Conservation (phyloP, 2,329 filamentous ascomycete species). For the Botrytis deweyae region DNA sequence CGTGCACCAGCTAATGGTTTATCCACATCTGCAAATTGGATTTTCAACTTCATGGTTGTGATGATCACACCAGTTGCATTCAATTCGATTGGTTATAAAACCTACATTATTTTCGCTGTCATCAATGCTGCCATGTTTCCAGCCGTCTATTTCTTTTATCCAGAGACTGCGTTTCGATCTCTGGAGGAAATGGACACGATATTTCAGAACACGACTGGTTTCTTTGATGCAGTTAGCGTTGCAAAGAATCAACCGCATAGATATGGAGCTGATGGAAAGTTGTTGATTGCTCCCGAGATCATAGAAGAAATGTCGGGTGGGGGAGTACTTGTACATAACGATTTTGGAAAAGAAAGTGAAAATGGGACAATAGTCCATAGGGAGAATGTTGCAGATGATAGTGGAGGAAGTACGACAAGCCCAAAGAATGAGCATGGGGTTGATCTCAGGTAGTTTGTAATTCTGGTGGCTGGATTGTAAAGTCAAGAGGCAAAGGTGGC, state of each 20-base stretch:
- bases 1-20: slow-evolving; percentile 59
- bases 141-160: slow-evolving; percentile 49
- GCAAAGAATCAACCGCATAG: neutral
- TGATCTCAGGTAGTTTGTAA: neutral
- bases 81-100: slow-evolving; percentile 57
- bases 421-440: neutral
- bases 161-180: slow-evolving; percentile 45
- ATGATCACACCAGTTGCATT: slow-evolving; percentile 42
- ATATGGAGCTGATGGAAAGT: slow-evolving; percentile 14
- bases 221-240: slow-evolving; percentile 7
- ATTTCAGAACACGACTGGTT: neutral
- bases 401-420: neutral
- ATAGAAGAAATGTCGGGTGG: neutral
- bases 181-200: slow-evolving; percentile 21
- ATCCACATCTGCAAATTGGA: slow-evolving; percentile 43
- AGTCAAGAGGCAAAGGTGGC: neutral
- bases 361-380: neutral
- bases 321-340: neutral
- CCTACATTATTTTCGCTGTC: slow-evolving; percentile 55
- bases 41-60: slow-evolving; percentile 52
- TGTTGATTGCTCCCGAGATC: slow-evolving; percentile 9
- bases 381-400: neutral
- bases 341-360: neutral
- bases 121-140: slow-evolving; percentile 46
- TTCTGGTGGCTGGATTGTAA: neutral